Evolutionary conservation across 2,329 filamentous ascomycete genomes (phyloP).

Genomic region (Fusarium floridanum): DNA sequence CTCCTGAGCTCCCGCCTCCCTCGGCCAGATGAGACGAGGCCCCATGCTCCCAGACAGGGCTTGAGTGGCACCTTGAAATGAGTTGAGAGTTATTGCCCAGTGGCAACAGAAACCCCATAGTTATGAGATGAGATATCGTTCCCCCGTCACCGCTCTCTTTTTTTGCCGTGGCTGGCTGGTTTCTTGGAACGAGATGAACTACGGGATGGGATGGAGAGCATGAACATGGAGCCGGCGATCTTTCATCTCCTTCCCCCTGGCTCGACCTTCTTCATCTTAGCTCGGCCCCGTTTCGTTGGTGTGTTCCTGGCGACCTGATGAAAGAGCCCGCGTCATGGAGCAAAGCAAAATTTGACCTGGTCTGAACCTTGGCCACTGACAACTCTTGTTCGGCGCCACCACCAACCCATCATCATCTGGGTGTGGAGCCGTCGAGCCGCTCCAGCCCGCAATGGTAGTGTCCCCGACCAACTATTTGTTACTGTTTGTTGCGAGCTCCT

Average conservation of each 20-base stretch:
- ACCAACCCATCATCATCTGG: conserved; percentile 39
- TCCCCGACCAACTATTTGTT: conserved; percentile 30
- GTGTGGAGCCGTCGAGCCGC: conserved; percentile 29
- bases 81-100: conserved; percentile 27
- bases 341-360: conserved; percentile 29
- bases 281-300: conserved; percentile 23
- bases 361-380: conserved; percentile 29
- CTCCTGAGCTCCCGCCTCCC: conserved; percentile 35
- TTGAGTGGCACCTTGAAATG: conserved; percentile 12
- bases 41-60: conserved; percentile 35
- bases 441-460: conserved; percentile 22
- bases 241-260: conserved; percentile 5
- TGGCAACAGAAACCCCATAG: conserved; percentile 25
- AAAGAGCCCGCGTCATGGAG: conserved; percentile 27
- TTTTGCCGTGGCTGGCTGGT: conserved; percentile 25
- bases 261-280: conserved; percentile 18
- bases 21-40: conserved; percentile 36
- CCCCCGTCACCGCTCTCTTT: conserved; percentile 31
- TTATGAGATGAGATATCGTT: conserved; percentile 34
- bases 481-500: conserved; percentile 1
- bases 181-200: conserved; percentile 36
- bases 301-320: conserved; percentile 30
- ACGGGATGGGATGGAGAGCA: conserved; percentile 8
- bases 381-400: conserved; percentile 32
- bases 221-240: conserved; percentile 22